Conservation (phyloP, 2,329 filamentous ascomycete genomes). For the Elsinoe ampelina region DNA sequence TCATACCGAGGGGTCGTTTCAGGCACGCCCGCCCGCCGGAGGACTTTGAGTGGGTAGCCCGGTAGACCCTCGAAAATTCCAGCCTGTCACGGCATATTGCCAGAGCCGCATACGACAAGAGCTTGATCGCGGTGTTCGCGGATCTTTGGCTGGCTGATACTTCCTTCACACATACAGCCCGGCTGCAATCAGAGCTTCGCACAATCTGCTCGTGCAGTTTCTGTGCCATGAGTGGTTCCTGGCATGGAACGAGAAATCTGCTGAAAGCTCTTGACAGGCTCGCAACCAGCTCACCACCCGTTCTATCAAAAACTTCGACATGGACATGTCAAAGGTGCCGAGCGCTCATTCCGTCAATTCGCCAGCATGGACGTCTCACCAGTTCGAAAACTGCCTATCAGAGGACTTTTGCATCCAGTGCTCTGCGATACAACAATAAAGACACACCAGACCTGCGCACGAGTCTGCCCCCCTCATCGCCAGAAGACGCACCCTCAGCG, state of each 20-base stretch:
- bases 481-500: neutral
- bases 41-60: neutral
- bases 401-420: neutral
- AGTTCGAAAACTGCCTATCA: neutral
- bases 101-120: constrained; percentile 11
- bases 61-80: neutral
- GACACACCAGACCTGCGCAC: too few relatives aligned
- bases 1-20: neutral
- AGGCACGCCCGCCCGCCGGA: neutral
- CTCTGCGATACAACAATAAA: neutral
- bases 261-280: neutral
- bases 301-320: neutral
- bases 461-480: too few relatives aligned
- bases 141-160: neutral
- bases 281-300: neutral
- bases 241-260: neutral
- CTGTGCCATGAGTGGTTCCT: neutral
- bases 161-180: neutral
- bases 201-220: neutral
- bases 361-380: neutral
- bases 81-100: neutral
- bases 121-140: too few relatives aligned
- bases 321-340: neutral
- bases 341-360: neutral
- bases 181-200: neutral